Evolutionary conservation across 306 rosid species (phyloP), one percentile per base, ranked within the genome.

Genomic region (Phaseolus lunatus): DNA sequence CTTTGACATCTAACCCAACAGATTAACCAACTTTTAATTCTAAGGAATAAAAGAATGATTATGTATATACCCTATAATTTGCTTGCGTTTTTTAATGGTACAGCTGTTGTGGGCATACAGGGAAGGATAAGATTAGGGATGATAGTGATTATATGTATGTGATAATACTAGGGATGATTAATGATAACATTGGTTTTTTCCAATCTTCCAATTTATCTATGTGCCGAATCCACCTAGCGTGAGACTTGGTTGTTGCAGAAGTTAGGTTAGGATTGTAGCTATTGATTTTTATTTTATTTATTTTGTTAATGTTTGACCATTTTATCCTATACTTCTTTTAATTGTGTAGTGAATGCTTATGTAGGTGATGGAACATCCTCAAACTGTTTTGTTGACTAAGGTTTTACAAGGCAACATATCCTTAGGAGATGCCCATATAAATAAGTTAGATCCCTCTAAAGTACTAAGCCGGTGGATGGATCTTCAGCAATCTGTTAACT

Each of bases 291-390:
- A 44, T 61, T 67, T 50, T 24, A 29, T 64, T 76, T 35, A 31
- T 37, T 5, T 59, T 67, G 18, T 39, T n/a, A 44, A 69, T 57
- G 44, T 59, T 79, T 62, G 45, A 48, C 27, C 67, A 54, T 80
- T 84, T 61, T 83, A 67, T 76, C 80, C 43, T 53, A 47, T 37
- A 58, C 58, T 18, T 70, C 57, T 44, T 69, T 5, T 76, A 72
- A 47, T 79, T 75, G 56, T 44, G 57, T 64, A 24, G 35, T 61
- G 39, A 76, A 65, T 81, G 74, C 71, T 82, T 53, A 58, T 77
- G 58, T 82, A 94, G 98, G 92, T 92, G 64, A 86, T 81, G 91
- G 97, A 92, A 79, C 97, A 95, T 83, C 90, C 98, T 81, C 98
- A 90, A 78, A 92, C 98, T 67, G 86, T 88, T 71, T 79, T 87